Evolutionary conservation across 495 filamentous ascomycete genomes (phyloP), one percentile per base, ranked within the genome.

Genomic region (Talaromyces thailandensis): DNA sequence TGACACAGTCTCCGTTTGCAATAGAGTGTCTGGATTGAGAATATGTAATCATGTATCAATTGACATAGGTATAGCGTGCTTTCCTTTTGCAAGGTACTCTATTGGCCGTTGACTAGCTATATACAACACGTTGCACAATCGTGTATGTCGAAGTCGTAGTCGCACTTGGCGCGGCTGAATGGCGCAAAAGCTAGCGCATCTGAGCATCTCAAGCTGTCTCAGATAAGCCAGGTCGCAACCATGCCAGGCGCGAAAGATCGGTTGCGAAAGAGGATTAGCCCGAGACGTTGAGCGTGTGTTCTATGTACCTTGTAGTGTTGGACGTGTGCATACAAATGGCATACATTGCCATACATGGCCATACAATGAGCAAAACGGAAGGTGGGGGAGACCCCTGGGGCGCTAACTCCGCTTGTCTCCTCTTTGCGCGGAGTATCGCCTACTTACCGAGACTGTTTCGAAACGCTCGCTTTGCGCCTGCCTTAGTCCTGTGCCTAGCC

Each of bases 361-460:
- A n/a, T n/a, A n/a, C n/a, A n/a, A n/a, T n/a, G n/a, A n/a, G n/a
- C n/a, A n/a, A n/a, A n/a, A n/a, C n/a, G 23, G 4, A 55, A 26
- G 51, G 23, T 25, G 51, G 26, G 51, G 26, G 51, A n/a, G n/a
- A 55, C 51, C 51, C 51, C 51, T 28, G 51, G 28, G 51, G 51
- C 51, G 51, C 51, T 28, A 55, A 55, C 51, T 55, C 51, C 51
- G 51, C 51, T 55, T 55, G 51, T 55, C 51, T 55, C 51, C 51
- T 55, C 51, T 55, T 55, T 55, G 51, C 51, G 51, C 51, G 51
- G 51, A 55, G 51, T 55, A 55, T 55, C 51, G 51, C 51, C 35
- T 40, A 14, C 35, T 16, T 40, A 40, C 35, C 9, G 4, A 40
- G 35, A 55, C n/a, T 55, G n/a, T 25, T 26, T 25, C 50, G n/a